A percentile compares a stretch with the other conserved stretches of the same genome.
phyloP scores from a whole-genome alignment of 768 basidiomycete genomes.

The Boletus insuetus region DNA sequence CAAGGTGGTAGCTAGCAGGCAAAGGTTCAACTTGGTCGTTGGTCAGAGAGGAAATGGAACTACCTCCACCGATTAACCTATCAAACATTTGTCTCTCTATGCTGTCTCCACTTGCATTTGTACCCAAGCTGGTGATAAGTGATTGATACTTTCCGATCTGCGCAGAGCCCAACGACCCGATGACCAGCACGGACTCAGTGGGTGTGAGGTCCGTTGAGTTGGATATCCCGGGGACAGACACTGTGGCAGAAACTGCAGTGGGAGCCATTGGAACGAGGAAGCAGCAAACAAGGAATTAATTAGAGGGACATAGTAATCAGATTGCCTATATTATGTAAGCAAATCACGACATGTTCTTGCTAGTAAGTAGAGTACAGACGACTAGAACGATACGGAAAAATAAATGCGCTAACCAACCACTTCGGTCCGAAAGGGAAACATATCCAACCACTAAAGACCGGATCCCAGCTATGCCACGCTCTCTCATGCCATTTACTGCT shows the following conservation, averaged over 20 bases:
- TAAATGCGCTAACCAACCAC: neutral
- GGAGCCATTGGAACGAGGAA: slow-evolving; percentile 50
- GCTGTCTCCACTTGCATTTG: slow-evolving; percentile 32
- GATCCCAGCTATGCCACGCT: neutral
- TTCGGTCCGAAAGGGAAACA: slow-evolving; percentile 3
- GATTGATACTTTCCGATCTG: slow-evolving; percentile 77
- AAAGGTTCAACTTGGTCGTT: slow-evolving; percentile 3
- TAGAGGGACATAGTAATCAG: slow-evolving; percentile 15
- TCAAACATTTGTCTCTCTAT: slow-evolving; percentile 84
- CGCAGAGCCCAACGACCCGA: slow-evolving; percentile 78
- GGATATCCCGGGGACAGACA: slow-evolving; percentile 13
- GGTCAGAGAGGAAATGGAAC: neutral
- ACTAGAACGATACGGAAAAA: neutral
- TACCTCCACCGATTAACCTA: slow-evolving; percentile 78
- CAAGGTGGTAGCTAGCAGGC: slow-evolving; percentile 53
- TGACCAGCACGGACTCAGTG: slow-evolving; percentile 58
- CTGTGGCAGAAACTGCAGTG: slow-evolving; percentile 44
- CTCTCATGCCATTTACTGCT: slow-evolving; percentile 13
- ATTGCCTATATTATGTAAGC: slow-evolving; percentile 21
- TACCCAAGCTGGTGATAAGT: slow-evolving; percentile 58
- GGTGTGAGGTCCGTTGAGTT: slow-evolving; percentile 21
- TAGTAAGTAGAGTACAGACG: slow-evolving; percentile 3
- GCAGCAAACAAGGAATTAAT: neutral
- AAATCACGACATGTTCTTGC: neutral
- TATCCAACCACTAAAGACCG: neutral